Evolutionary conservation across 1,284 basidiomycete genomes (phyloP).

Genomic region (Apiotrichum siamense): DNA sequence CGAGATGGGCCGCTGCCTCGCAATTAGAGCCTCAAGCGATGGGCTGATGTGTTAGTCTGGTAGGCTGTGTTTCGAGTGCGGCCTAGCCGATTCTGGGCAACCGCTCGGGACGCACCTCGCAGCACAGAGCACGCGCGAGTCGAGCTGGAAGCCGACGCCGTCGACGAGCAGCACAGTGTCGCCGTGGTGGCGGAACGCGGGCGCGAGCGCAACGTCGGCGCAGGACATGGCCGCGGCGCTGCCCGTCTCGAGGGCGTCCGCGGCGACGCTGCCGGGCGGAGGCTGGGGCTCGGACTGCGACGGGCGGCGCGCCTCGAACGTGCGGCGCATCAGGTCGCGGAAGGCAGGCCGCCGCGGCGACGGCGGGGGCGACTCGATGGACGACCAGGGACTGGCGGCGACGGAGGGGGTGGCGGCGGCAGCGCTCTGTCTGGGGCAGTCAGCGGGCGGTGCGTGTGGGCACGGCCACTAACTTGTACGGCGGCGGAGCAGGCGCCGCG

Average conservation of each 20-base stretch:
- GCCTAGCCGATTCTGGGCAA: background rate
- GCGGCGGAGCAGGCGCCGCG: background rate
- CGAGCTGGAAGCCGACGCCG: background rate
- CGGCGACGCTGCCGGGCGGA: no score
- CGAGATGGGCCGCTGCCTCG: background rate
- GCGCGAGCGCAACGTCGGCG: background rate
- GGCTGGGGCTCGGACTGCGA: no score
- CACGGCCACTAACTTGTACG: background rate
- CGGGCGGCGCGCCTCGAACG: no score
- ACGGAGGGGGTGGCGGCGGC: no score
- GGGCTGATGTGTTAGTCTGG: background rate
- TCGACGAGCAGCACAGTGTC: background rate
- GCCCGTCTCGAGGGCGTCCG: background rate
- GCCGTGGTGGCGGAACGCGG: background rate
- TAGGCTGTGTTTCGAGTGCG: background rate
- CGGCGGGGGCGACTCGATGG: no score
- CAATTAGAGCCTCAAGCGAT: background rate
- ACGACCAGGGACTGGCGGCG: no score
- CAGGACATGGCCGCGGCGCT: background rate
- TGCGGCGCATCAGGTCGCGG: no score
- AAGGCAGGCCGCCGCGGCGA: no score
- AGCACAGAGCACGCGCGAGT: background rate
- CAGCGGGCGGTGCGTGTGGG: no score
- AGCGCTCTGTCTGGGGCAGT: no score
- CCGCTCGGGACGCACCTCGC: background rate